Evolutionary conservation across 148 eudicot species (phyloP).

Genomic region (Camellia japonica): DNA sequence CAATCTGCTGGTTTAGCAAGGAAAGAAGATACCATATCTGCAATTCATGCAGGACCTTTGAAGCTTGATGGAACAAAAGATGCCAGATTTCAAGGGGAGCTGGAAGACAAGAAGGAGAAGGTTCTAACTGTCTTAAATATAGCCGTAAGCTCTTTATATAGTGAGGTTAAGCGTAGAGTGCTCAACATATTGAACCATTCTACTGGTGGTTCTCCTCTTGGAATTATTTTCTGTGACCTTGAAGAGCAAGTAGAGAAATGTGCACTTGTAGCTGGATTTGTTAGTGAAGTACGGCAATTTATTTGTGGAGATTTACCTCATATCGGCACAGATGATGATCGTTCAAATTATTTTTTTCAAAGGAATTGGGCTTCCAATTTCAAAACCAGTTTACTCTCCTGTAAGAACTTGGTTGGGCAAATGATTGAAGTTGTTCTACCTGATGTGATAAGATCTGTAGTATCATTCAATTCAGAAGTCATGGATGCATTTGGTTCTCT

Average conservation of each 20-base stretch:
- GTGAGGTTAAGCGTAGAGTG: constrained; percentile 57
- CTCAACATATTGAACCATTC: constrained; percentile 39
- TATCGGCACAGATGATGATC: constrained; percentile 25
- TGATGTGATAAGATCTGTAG: constrained; percentile 52
- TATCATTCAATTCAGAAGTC: constrained; percentile 71
- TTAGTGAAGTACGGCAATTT: constrained; percentile 51
- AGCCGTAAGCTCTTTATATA: constrained; percentile 59
- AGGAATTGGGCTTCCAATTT: constrained; percentile 78
- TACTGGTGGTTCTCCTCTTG: constrained; percentile 41
- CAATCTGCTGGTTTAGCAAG: constrained; percentile 53
- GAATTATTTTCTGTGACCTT: constrained; percentile 43
- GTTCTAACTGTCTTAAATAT: constrained; percentile 42
- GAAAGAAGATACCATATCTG: constrained; percentile 36
- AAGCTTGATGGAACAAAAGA: constrained; percentile 37
- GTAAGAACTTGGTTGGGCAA: constrained; percentile 61
- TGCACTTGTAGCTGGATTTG: constrained; percentile 59
- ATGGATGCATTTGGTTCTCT: constrained; percentile 88
- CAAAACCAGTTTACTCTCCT: constrained; percentile 49
- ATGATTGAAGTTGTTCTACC: constrained; percentile 69
- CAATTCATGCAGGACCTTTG: constrained; percentile 24
- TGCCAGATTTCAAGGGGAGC: constrained; percentile 32
- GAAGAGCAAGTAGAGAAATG: constrained; percentile 86
- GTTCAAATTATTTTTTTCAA: constrained; percentile 21
- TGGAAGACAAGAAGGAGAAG: constrained; percentile 53
- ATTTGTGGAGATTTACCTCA: constrained; percentile 29